Conservation (phyloP, 176 grass and related monocot genomes). For the Tillandsia leiboldiana region DNA sequence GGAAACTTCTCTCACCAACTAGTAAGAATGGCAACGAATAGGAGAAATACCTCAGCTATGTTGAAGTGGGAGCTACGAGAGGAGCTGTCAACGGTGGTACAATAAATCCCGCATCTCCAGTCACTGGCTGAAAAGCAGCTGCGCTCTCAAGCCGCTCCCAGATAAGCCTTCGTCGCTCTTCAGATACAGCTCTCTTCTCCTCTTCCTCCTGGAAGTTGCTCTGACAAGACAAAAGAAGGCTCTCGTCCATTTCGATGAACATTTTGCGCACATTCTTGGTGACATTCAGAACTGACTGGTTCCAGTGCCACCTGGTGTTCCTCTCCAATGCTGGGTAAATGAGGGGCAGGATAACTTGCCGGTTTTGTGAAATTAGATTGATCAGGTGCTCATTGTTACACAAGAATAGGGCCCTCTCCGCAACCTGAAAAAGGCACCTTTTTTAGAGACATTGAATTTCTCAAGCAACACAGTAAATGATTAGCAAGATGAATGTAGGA, state of each 20-base stretch:
- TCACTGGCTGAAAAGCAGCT: conserved; percentile 33
- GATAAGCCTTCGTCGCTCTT: conserved; percentile 57
- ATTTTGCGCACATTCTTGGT: conserved; percentile 82
- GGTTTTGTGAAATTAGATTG: conserved; percentile 73
- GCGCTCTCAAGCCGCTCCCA: conserved; percentile 80
- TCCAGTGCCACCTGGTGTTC: conserved; percentile 84
- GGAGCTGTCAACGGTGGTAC: conserved; percentile 32
- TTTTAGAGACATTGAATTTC: background rate
- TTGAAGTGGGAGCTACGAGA: conserved; percentile 43
- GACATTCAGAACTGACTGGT: conserved; percentile 78
- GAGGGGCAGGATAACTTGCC: conserved; percentile 69
- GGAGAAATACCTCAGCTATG: conserved; percentile 35
- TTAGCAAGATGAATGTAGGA: background rate
- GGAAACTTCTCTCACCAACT: conserved; percentile 42
- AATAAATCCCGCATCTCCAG: conserved; percentile 34
- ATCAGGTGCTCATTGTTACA: conserved; percentile 97
- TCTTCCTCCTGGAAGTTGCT: conserved; percentile 75
- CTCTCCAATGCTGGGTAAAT: conserved; percentile 82
- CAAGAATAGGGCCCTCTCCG: conserved; percentile 85
- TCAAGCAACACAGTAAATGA: background rate
- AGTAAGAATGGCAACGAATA: conserved; percentile 27
- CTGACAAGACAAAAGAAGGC: conserved; percentile 62
- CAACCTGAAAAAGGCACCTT: conserved; percentile 52
- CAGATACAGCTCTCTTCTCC: conserved; percentile 29
- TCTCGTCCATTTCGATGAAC: conserved; percentile 89